phyloP scores from a whole-genome alignment of 306 rosid genomes.

The Senna siamea region DNA sequence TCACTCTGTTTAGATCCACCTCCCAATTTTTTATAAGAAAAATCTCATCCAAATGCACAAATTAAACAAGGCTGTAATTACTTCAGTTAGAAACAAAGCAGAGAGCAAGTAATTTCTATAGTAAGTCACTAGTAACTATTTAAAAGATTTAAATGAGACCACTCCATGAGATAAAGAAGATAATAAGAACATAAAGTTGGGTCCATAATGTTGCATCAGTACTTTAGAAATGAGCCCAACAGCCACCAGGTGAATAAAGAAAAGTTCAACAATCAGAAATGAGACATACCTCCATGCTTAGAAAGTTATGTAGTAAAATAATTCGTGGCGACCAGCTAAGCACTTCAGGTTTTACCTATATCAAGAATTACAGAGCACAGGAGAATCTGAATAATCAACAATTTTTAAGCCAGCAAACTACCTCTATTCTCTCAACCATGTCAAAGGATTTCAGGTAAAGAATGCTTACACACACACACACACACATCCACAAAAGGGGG shows the following conservation, averaged over 20 bases:
- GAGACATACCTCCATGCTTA: conserved; percentile 80
- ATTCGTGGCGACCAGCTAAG: conserved; percentile 97
- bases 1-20: conserved; percentile 7
- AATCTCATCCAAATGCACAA: conserved; percentile 12
- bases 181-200: not conserved
- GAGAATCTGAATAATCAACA: conserved; percentile 24
- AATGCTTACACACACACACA: not conserved
- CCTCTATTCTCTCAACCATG: conserved; percentile 30
- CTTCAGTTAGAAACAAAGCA: not conserved
- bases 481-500: not conserved
- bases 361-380: conserved; percentile 29
- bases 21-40: not conserved
- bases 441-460: conserved; percentile 28
- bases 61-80: not conserved
- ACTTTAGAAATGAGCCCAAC: conserved; percentile 19
- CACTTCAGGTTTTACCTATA: conserved; percentile 89
- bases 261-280: conserved; percentile 27
- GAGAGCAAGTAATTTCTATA: conserved; percentile 4
- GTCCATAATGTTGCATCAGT: conserved; percentile 9
- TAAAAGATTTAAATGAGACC: not conserved
- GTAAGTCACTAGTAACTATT: not conserved
- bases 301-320: conserved; percentile 84
- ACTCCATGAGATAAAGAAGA: conserved; percentile 4
- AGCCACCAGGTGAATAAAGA: conserved; percentile 20
- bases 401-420: conserved; percentile 29